Evolutionary conservation across 768 basidiomycete genomes (phyloP).

Genomic region (Tulasnella sp.): DNA sequence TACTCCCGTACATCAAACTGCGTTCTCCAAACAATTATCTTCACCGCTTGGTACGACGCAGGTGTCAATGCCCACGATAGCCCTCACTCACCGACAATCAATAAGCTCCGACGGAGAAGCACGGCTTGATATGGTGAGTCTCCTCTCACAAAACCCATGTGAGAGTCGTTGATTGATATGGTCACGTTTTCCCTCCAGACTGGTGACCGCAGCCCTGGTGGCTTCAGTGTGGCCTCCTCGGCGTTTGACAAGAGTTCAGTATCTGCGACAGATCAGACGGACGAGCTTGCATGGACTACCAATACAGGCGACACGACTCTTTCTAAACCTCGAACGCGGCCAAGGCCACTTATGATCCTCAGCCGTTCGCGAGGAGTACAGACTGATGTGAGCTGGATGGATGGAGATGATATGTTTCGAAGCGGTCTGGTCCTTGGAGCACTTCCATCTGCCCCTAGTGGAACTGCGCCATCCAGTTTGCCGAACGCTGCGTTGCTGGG

Average conservation of each 20-base stretch:
- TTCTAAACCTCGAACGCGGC: conserved; percentile 23
- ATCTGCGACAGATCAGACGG: background rate
- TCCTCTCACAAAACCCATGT: background rate
- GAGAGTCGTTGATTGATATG: too few relatives aligned
- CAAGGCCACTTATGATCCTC: conserved; percentile 35
- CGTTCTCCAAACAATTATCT: background rate
- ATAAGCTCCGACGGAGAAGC: background rate
- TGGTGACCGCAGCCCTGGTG: conserved; percentile 1
- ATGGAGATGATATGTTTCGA: background rate
- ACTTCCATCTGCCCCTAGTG: too few relatives aligned
- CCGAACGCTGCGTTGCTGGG: too few relatives aligned
- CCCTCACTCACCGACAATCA: background rate
- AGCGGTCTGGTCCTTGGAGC: too few relatives aligned
- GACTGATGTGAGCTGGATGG: conserved; percentile 37
- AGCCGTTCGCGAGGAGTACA: conserved; percentile 59
- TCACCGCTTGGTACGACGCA: background rate
- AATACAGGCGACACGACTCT: conserved; percentile 18
- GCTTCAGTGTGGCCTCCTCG: background rate
- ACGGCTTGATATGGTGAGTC: background rate
- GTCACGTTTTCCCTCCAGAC: background rate
- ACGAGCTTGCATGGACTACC: conserved; percentile 6
- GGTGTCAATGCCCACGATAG: too few relatives aligned
- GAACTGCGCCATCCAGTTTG: too few relatives aligned
- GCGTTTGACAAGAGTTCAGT: background rate
- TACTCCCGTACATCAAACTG: background rate